phyloP scores from a whole-genome alignment of 306 rosid species.

The Myrica gale region DNA sequence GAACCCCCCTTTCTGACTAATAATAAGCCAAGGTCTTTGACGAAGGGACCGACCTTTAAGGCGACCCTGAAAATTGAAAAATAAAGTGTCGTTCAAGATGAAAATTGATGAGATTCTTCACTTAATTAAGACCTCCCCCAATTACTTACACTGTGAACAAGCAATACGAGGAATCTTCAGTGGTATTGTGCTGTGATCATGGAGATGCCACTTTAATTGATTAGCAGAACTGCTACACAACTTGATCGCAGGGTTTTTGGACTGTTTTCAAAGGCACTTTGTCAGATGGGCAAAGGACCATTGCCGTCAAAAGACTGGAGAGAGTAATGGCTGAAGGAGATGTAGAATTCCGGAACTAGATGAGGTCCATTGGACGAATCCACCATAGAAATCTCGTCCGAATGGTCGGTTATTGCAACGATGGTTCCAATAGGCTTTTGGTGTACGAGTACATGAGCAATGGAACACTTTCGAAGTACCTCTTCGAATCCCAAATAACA shows the following conservation, averaged over 20 bases:
- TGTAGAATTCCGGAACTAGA: neutral
- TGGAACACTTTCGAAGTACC: neutral
- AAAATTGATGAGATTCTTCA: too few relatives aligned
- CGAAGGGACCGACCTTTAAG: too few relatives aligned
- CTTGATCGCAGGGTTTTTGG: neutral
- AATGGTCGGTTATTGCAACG: neutral
- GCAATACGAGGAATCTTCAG: too few relatives aligned
- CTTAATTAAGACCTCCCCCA: too few relatives aligned
- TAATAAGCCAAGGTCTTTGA: too few relatives aligned
- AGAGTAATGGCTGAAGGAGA: neutral
- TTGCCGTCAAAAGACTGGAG: neutral
- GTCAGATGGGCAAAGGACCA: neutral
- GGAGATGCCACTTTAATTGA: too few relatives aligned
- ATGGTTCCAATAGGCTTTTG: neutral
- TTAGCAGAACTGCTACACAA: too few relatives aligned
- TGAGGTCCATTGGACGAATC: neutral
- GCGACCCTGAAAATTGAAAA: too few relatives aligned
- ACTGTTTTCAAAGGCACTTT: neutral
- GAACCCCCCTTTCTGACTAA: too few relatives aligned
- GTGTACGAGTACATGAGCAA: constrained; percentile 3
- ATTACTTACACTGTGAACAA: too few relatives aligned
- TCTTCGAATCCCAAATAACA: neutral
- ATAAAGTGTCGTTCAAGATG: too few relatives aligned
- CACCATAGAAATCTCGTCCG: neutral
- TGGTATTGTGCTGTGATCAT: too few relatives aligned